These are phyloP conservation scores for Sanghuangporus weigelae DNA, from an alignment of 1,284 basidiomycete genomes.

Conservation along the genomic window DNA sequence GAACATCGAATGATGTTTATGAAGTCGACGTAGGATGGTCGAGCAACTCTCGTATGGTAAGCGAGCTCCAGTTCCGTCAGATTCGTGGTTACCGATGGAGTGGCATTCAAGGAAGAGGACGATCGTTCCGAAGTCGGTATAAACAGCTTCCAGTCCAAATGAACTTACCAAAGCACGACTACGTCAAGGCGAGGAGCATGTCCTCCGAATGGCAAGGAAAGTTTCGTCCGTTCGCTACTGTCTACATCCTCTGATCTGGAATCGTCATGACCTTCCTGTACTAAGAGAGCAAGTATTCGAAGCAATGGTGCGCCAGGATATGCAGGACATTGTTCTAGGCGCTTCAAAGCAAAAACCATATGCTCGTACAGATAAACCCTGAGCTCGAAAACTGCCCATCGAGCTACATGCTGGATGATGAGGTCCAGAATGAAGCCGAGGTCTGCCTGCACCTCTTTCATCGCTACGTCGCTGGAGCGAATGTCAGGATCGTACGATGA, in stretches of 20 bases:
- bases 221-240: slow-evolving; percentile 31
- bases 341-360: slow-evolving; percentile 41
- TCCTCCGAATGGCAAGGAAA: slow-evolving; percentile 40
- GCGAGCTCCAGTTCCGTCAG: slow-evolving; percentile 49
- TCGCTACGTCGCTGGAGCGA: neutral
- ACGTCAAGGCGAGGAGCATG: slow-evolving; percentile 44
- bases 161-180: slow-evolving; percentile 55
- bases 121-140: slow-evolving; percentile 4
- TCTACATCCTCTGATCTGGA: slow-evolving; percentile 36
- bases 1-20: too few relatives aligned
- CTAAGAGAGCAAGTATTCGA: too few relatives aligned
- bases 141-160: slow-evolving; percentile 53
- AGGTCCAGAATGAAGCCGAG: slow-evolving; percentile 40
- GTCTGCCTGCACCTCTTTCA: slow-evolving; percentile 21
- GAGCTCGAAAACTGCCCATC: slow-evolving; percentile 49
- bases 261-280: slow-evolving; percentile 45
- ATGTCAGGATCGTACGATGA: slow-evolving; percentile 18
- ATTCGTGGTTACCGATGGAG: slow-evolving; percentile 32
- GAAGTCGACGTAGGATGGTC: too few relatives aligned
- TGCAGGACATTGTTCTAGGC: slow-evolving; percentile 32
- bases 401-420: slow-evolving; percentile 43
- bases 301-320: slow-evolving; percentile 35
- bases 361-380: slow-evolving; percentile 37
- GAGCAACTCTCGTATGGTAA: too few relatives aligned
- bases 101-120: neutral